Base-by-base conservation (phyloP, 768 basidiomycete genomes). In the Phaeotremella fagi region DNA sequence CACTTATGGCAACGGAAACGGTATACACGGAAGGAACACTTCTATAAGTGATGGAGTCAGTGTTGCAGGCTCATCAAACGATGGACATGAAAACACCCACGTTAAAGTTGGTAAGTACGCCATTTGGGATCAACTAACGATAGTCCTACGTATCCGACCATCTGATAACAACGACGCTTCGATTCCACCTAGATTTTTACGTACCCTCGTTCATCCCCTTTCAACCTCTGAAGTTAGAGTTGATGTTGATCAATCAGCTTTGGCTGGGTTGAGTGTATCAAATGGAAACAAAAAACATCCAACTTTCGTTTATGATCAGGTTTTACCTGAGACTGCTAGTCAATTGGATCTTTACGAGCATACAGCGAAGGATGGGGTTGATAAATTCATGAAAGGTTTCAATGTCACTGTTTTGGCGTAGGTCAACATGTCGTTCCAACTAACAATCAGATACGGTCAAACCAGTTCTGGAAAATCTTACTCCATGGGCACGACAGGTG, bases 401-500 rank as follows among this genome's bases (percentile, higher is more conserved):
- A 99, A 99, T 77, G 94, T 92, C 58, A 99, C 95, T 11, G 87
- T 98, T 50, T 83, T 99, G 60, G 95, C 95, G 46, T 99, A 38
- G 64, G 75, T 58, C 20, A n/a, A 28, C 20, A n/a, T 37, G 36
- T 36, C 45, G n/a, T n/a, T n/a, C n/a, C n/a, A n/a, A n/a, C n/a
- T n/a, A n/a, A n/a, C n/a, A n/a, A n/a, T n/a, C 35, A 73, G 73
- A 11, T 74, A 99, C 75, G 94, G 94, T 31, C 94, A 97, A 75
- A 97, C 94, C 1, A 88, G 87, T 61, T 90, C 88, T 60, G 94
- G 94, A 53, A 99, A 99, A 77, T 91, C 89, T 0, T 91, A 90
- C 75, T 90, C 94, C 37, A 98, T 98, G 95, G 92, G 94, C 26
- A 94, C 94, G 46, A 79, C 89, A 48, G 90, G 94, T 77, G 80